Base-by-base conservation (phyloP, 331 rosid species). In the Malus hybrid region DNA sequence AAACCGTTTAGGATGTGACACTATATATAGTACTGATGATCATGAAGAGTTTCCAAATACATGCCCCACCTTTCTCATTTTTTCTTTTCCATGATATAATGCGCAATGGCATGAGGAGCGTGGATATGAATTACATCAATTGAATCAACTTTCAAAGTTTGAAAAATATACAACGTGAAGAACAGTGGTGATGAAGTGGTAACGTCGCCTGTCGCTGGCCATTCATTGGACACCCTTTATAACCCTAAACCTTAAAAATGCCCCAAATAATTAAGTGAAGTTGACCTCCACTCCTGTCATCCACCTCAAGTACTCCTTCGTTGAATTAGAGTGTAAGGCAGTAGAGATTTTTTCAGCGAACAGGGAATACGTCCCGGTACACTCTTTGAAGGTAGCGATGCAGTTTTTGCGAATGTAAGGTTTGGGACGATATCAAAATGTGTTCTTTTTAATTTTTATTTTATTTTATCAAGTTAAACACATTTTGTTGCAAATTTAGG, bases 141-240 rank as follows among this genome's bases (percentile, higher is more conserved):
- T 7, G 57, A 52, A 15, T 52, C 57, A 70, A 64, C 46, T 42
- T 63, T 74, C 72, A 83, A 80, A 57, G 56, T 63, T 18, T 68
- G 74, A 52, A 79, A 52, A 52, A 3, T 6, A 52, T 52, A 52
- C 57, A 13, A 65, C 66, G 66, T 39, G 9, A 71, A 64, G 10
- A 78, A 19, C 67, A 55, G 52, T 44, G 46, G 79, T 72, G 77
- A 39, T 75, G 88, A 26, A 48, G 76, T 77, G 69, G 13, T 24
- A 79, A 71, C 50, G 24, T 84, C 50, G 85, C 81, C 85, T 81
- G 77, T 77, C 86, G 90, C 91, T 56, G 78, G 86, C 89, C 42
- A 72, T 69, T 61, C 13, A 50, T 74, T 70, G 78, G 86, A 83
- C 96, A 86, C 75, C 74, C 90, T 83, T 86, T 86, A 80, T 93